A percentile compares a stretch with the other conserved stretches of the same genome.
These are phyloP conservation scores for Monocercomonoides exilis DNA, from an alignment of 78 protist species.

Conservation along the genomic window DNA sequence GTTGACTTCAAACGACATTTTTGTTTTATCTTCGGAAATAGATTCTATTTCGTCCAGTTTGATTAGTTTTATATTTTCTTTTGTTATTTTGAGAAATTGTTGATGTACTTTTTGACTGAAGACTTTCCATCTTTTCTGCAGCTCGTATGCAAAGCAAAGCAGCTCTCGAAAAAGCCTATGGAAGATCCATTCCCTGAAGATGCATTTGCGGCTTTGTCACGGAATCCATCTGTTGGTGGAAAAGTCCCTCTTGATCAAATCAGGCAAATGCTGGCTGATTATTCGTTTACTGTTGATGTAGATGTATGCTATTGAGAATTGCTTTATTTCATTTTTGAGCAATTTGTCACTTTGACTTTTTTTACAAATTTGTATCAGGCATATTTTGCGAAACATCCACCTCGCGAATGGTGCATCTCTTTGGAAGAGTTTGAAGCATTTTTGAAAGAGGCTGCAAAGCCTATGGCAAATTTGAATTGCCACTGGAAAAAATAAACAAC, in stretches of 20 bases:
- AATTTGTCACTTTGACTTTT: no score
- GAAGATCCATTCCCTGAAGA: neutral
- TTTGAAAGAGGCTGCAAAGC: neutral
- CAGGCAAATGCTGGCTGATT: neutral
- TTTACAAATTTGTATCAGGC: neutral
- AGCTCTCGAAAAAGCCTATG: neutral
- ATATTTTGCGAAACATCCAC: neutral
- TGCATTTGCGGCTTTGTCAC: neutral
- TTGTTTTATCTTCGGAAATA: neutral
- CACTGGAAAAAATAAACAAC: no score
- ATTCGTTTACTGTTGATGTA: neutral
- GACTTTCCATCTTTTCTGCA: neutral
- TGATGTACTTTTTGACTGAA: neutral
- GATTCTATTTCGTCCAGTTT: neutral
- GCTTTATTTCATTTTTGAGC: no score
- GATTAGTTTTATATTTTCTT: no score
- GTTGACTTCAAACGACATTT: neutral
- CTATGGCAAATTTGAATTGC: neutral
- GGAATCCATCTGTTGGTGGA: neutral
- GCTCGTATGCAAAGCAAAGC: neutral
- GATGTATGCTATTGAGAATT: neutral
- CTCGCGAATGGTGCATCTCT: neutral
- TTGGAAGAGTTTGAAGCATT: neutral
- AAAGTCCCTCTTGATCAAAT: neutral
- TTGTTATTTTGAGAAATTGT: neutral